Evolutionary conservation across 805 yeast species (phyloP).

Genomic region (Komagataella phaffii): DNA sequence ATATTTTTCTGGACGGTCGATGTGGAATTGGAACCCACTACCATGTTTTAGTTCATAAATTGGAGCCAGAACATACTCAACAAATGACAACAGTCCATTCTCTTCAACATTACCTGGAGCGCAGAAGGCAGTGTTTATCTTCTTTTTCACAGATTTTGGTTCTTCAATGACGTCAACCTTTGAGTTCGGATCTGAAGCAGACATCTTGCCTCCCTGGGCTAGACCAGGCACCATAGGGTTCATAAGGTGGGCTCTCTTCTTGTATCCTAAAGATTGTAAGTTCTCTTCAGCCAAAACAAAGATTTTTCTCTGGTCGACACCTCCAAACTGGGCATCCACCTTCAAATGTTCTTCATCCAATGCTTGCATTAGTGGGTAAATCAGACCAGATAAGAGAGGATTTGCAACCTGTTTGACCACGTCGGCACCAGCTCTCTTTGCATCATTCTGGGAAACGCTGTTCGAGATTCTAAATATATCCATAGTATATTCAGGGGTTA

Average conservation of each 20-base stretch:
- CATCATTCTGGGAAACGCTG: slow-evolving; percentile 83
- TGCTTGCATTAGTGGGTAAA: slow-evolving; percentile 98
- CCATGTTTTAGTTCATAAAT: slow-evolving; percentile 64
- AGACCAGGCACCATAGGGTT: slow-evolving; percentile 98
- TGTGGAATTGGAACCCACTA: slow-evolving; percentile 49
- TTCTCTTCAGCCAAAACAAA: slow-evolving; percentile 95
- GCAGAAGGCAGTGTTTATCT: slow-evolving; percentile 85
- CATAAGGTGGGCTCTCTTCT: slow-evolving; percentile 97
- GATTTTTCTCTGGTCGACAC: slow-evolving; percentile 97
- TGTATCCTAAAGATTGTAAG: slow-evolving; percentile 77
- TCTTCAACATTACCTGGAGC: slow-evolving; percentile 89
- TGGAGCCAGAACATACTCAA: slow-evolving; percentile 77
- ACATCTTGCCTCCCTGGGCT: slow-evolving; percentile 96
- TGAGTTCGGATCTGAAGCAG: slow-evolving; percentile 97
- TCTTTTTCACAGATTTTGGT: slow-evolving; percentile 79
- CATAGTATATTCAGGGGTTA: slow-evolving; percentile 64
- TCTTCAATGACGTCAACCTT: slow-evolving; percentile 89
- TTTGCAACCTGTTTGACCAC: slow-evolving; percentile 95
- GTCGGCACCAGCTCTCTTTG: slow-evolving; percentile 98
- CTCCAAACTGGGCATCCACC: slow-evolving; percentile 94
- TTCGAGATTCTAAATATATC: slow-evolving; percentile 83
- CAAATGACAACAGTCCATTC: slow-evolving; percentile 80
- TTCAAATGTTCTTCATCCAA: slow-evolving; percentile 84
- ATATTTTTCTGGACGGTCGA: slow-evolving; percentile 90
- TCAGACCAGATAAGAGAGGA: slow-evolving; percentile 85